phyloP scores from a whole-genome alignment of 306 rosid species.

The Elaeagnus macrophylla region DNA sequence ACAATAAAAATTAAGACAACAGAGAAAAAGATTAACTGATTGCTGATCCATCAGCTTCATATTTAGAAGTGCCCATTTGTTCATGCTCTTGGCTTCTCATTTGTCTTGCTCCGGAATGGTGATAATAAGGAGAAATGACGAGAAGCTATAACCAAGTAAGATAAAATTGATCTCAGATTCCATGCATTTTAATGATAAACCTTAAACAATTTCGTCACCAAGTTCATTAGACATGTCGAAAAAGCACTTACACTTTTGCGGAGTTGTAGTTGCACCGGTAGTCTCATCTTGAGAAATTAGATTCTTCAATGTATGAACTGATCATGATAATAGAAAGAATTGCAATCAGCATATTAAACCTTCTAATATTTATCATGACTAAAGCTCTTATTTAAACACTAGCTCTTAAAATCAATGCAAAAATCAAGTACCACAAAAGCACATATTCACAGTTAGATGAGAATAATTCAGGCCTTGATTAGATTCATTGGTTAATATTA shows the following conservation, averaged over 20 bases:
- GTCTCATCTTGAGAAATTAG: constrained; percentile 82
- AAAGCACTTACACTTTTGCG: constrained; percentile 64
- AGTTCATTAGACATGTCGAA: constrained; percentile 6
- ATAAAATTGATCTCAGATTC: constrained; percentile 8
- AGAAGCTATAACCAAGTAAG: constrained; percentile 50
- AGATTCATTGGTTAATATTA: too few relatives aligned
- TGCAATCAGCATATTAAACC: background rate
- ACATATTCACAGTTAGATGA: too few relatives aligned
- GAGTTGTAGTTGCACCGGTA: constrained; percentile 45
- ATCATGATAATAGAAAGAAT: constrained; percentile 4
- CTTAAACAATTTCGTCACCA: constrained; percentile 3
- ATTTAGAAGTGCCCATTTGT: constrained; percentile 10
- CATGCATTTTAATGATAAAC: background rate
- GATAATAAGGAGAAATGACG: constrained; percentile 84
- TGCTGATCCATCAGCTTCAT: constrained; percentile 10
- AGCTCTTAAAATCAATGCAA: background rate
- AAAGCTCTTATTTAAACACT: background rate
- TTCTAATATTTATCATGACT: background rate
- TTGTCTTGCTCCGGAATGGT: constrained; percentile 81
- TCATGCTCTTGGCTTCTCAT: constrained; percentile 52
- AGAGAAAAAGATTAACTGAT: constrained; percentile 7
- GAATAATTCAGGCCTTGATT: too few relatives aligned
- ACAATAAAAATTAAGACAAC: too few relatives aligned
- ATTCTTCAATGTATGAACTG: constrained; percentile 81
- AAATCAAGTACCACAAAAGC: too few relatives aligned